These are phyloP conservation scores for Exophiala oligosperma DNA, from an alignment of 2,329 filamentous ascomycete genomes.

Conservation along the genomic window DNA sequence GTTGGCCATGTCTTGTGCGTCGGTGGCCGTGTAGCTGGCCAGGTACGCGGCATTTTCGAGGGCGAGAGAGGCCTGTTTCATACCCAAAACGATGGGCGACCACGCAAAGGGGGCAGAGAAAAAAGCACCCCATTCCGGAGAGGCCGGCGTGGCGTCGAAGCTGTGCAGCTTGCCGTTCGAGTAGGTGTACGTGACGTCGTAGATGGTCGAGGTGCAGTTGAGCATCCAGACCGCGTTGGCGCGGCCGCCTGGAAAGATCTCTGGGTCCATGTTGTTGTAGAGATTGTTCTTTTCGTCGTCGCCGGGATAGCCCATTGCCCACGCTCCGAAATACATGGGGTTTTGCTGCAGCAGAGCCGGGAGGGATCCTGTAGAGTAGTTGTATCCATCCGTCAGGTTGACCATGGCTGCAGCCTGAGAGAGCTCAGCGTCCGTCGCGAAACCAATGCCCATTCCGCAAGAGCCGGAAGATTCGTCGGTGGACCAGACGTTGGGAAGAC, in stretches of 20 bases:
- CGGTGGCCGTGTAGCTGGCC: constrained; percentile 7
- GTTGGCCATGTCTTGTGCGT: constrained; percentile 6
- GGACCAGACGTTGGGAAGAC: neutral
- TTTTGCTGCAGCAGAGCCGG: neutral
- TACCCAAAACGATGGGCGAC: constrained; percentile 4
- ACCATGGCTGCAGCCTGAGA: neutral
- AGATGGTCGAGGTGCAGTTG: constrained; percentile 20
- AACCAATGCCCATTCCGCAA: neutral
- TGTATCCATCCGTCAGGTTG: neutral
- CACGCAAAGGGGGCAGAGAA: constrained; percentile 11
- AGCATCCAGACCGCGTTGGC: constrained; percentile 11
- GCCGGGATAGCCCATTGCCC: constrained; percentile 8
- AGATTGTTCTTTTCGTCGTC: constrained; percentile 15
- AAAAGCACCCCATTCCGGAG: constrained; percentile 11
- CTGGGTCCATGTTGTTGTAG: neutral
- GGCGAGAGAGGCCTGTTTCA: constrained; percentile 5
- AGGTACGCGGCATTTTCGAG: constrained; percentile 13
- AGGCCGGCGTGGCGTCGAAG: constrained; percentile 13
- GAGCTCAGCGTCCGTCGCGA: constrained; percentile 1
- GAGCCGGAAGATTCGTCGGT: neutral
- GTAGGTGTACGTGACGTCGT: constrained; percentile 17
- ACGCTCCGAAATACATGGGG: constrained; percentile 1
- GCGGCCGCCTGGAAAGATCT: neutral
- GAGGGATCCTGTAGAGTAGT: neutral
- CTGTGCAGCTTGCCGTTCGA: constrained; percentile 14